Percentiles rank a stretch among this genome's conserved stretches.
These are phyloP conservation scores for Penicillium sp. DNA, from an alignment of 2,329 filamentous ascomycete genomes.

Conservation along the genomic window DNA sequence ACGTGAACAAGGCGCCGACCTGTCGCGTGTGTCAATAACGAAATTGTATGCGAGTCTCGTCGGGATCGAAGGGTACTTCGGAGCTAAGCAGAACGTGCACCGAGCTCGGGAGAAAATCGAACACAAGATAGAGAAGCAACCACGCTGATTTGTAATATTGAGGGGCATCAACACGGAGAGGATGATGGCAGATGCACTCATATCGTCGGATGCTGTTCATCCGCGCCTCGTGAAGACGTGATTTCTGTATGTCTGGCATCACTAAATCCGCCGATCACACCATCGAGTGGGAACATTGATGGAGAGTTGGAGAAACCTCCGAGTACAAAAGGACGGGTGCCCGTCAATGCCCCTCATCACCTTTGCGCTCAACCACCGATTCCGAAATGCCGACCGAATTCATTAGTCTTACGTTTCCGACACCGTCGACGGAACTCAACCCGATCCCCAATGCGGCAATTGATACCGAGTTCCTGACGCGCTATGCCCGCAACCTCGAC, in stretches of 20 bases:
- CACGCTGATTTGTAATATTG: neutral
- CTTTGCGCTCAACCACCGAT: neutral
- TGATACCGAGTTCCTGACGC: slow-evolving; percentile 60
- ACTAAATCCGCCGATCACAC: slow-evolving; percentile 3
- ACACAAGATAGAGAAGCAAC: neutral
- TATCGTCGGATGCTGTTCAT: neutral
- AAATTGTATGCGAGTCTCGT: slow-evolving; percentile 82
- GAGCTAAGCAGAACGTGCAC: slow-evolving; percentile 56
- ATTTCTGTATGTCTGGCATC: slow-evolving; percentile 15
- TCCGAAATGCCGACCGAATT: slow-evolving; percentile 55
- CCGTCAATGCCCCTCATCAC: neutral
- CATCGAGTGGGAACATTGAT: neutral
- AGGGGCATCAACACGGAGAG: neutral
- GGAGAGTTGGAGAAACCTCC: neutral
- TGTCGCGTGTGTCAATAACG: slow-evolving; percentile 76
- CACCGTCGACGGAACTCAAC: slow-evolving; percentile 60
- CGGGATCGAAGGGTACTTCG: slow-evolving; percentile 79
- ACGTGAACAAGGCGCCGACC: slow-evolving; percentile 75
- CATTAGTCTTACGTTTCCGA: slow-evolving; percentile 63
- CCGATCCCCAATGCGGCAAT: slow-evolving; percentile 58
- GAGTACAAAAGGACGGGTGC: slow-evolving; percentile 1
- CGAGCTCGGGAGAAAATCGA: slow-evolving; percentile 29
- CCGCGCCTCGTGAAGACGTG: slow-evolving; percentile 8
- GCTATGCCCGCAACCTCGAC: slow-evolving; percentile 63
- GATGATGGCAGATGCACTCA: neutral